Evolutionary conservation across 2,329 filamentous ascomycete species (phyloP).

Genomic region (Trichoderma citrinoviride): DNA sequence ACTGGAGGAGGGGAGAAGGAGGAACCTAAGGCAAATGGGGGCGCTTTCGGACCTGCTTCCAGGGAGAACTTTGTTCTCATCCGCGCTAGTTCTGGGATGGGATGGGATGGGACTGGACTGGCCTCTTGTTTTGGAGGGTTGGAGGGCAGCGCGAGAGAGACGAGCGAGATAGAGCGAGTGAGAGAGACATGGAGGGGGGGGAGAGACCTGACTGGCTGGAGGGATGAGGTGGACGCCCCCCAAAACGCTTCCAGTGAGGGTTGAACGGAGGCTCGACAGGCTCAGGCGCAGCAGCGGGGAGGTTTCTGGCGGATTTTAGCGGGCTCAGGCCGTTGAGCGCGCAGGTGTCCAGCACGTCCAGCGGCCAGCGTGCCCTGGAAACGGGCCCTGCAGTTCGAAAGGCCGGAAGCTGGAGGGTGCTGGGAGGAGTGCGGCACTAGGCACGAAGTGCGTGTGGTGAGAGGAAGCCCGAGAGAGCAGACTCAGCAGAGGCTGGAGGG

Average conservation of each 20-base stretch:
- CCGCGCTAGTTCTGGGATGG: background rate
- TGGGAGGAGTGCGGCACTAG: too few species aligned
- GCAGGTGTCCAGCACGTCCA: background rate
- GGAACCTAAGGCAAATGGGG: background rate
- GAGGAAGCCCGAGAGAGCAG: too few species aligned
- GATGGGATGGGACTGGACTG: background rate
- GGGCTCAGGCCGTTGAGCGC: background rate
- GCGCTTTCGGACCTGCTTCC: slow-evolving; percentile 5
- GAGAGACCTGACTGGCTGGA: too few species aligned
- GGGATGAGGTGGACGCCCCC: too few species aligned
- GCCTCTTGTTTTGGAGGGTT: slow-evolving; percentile 3
- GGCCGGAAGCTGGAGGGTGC: background rate
- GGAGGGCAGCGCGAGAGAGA: background rate
- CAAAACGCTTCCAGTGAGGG: background rate
- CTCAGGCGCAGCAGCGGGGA: background rate
- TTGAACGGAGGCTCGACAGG: background rate
- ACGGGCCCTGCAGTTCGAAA: background rate
- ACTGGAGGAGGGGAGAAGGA: background rate
- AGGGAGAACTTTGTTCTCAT: background rate
- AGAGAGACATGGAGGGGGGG: background rate
- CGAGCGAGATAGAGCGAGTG: too few species aligned
- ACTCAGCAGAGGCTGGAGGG: background rate
- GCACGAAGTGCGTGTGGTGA: too few species aligned
- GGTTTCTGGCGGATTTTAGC: background rate
- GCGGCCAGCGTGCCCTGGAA: background rate